Conservation (phyloP, 1,284 basidiomycete genomes). For the Papiliotrema nemorosa region DNA sequence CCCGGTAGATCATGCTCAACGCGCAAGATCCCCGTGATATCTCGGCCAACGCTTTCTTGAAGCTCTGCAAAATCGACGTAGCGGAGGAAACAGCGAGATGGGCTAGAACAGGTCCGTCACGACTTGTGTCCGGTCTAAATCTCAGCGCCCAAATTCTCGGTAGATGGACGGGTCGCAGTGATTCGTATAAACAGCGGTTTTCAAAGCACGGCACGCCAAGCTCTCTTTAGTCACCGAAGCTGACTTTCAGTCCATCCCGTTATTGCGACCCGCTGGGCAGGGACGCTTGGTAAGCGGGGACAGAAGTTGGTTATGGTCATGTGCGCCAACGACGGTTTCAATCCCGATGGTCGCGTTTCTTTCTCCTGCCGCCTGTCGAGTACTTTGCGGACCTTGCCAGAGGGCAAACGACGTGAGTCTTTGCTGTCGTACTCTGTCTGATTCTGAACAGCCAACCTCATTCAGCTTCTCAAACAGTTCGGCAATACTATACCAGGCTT, state of each 20-base stretch:
- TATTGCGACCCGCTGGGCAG: slow-evolving; percentile 49
- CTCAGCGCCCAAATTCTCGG: slow-evolving; percentile 35
- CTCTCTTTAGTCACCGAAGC: neutral
- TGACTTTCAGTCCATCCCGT: slow-evolving; percentile 43
- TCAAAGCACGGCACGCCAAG: slow-evolving; percentile 31
- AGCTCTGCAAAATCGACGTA: slow-evolving; percentile 39
- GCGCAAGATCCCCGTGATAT: slow-evolving; percentile 25
- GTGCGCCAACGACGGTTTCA: slow-evolving; percentile 47
- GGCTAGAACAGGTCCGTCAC: slow-evolving; percentile 28
- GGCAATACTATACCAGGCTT: slow-evolving; percentile 38
- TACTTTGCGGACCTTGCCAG: slow-evolving; percentile 31
- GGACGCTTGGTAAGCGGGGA: slow-evolving; percentile 39
- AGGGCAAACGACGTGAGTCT: slow-evolving; percentile 35
- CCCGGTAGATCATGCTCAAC: slow-evolving; percentile 28
- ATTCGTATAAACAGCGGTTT: slow-evolving; percentile 42
- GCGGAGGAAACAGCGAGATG: slow-evolving; percentile 34
- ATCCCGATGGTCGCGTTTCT: slow-evolving; percentile 41
- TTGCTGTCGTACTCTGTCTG: neutral
- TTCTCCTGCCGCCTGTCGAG: slow-evolving; percentile 44
- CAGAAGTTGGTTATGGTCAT: slow-evolving; percentile 47
- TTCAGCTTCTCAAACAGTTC: slow-evolving; percentile 38
- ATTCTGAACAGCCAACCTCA: slow-evolving; percentile 32
- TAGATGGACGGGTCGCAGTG: slow-evolving; percentile 37
- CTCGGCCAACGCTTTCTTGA: slow-evolving; percentile 36
- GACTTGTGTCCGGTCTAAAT: neutral